Percentiles rank a stretch among this genome's conserved stretches.
These are phyloP conservation scores for Pyrenopolyporus hunteri DNA, from an alignment of 495 filamentous ascomycete genomes.

Conservation along the genomic window DNA sequence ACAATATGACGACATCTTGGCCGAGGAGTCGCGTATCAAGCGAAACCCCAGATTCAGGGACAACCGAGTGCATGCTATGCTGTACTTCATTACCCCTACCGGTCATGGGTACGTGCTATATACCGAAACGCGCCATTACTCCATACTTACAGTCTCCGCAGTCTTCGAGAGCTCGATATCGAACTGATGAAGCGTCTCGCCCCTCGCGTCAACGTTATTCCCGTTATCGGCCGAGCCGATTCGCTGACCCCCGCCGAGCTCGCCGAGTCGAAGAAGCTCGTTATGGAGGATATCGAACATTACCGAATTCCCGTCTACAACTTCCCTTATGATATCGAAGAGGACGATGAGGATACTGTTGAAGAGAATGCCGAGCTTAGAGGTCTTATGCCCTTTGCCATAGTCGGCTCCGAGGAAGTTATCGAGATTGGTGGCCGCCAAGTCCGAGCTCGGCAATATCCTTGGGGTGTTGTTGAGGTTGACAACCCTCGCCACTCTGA, in stretches of 20 bases:
- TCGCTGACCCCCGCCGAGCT: slow-evolving; percentile 95
- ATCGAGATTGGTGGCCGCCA: slow-evolving; percentile 91
- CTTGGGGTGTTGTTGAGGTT: slow-evolving; percentile 98
- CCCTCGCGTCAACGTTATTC: slow-evolving; percentile 97
- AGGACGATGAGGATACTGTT: slow-evolving; percentile 98
- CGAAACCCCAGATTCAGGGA: slow-evolving; percentile 99
- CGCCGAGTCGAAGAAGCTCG: slow-evolving; percentile 97
- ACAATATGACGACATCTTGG: slow-evolving; percentile 99
- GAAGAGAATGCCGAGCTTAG: slow-evolving; percentile 98
- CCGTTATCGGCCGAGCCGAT: slow-evolving; percentile 97
- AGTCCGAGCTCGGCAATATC: slow-evolving; percentile 94
- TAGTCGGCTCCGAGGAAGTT: slow-evolving; percentile 94
- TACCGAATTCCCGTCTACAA: slow-evolving; percentile 99
- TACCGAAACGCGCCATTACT: background rate
- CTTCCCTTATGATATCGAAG: slow-evolving; percentile 99
- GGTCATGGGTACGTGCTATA: slow-evolving; percentile 77
- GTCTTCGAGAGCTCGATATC: slow-evolving; percentile 97
- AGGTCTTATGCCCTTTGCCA: slow-evolving; percentile 97
- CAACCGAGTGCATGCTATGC: slow-evolving; percentile 95
- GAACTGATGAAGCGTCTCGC: slow-evolving; percentile 99
- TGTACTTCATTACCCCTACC: slow-evolving; percentile 99
- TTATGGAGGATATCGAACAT: slow-evolving; percentile 99
- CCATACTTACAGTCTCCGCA: slow-evolving; percentile 45
- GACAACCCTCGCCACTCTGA: slow-evolving; percentile 99
- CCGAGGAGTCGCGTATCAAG: slow-evolving; percentile 99